These are phyloP conservation scores for Cystofilobasidium bisporidii DNA, from an alignment of 768 basidiomycete species.

Conservation along the genomic window DNA sequence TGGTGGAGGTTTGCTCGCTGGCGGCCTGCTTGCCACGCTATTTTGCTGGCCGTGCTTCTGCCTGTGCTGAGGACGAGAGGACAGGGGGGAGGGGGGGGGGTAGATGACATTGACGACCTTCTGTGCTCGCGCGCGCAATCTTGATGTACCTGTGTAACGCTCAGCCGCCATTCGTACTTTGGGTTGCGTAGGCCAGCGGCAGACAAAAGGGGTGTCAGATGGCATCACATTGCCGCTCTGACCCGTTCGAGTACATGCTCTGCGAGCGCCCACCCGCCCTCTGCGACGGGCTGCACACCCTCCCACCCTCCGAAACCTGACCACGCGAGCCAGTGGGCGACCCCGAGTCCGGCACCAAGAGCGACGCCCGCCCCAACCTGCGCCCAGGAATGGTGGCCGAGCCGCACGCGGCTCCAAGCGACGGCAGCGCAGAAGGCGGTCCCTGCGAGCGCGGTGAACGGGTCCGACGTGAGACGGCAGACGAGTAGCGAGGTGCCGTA, in stretches of 20 bases:
- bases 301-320: not conserved
- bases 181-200: not conserved
- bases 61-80: not conserved
- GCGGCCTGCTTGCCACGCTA: not conserved
- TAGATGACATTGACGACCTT: not conserved
- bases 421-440: not conserved
- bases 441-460: not conserved
- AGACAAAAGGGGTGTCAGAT: no score
- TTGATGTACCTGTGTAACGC: no score
- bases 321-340: conserved; percentile 10
- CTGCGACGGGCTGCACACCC: not conserved
- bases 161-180: no score
- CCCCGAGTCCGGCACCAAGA: not conserved
- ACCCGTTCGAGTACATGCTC: not conserved
- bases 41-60: conserved; percentile 7
- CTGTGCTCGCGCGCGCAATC: not conserved
- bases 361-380: conserved; percentile 18
- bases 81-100: not conserved
- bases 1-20: not conserved
- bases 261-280: not conserved
- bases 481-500: conserved; percentile 38
- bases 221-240: not conserved
- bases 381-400: conserved; percentile 14
- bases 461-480: conserved; percentile 32
- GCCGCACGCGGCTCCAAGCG: conserved; percentile 9